These are phyloP conservation scores for Gracilaria domingensis DNA, from an alignment of 23 red algal species.

Conservation along the genomic window DNA sequence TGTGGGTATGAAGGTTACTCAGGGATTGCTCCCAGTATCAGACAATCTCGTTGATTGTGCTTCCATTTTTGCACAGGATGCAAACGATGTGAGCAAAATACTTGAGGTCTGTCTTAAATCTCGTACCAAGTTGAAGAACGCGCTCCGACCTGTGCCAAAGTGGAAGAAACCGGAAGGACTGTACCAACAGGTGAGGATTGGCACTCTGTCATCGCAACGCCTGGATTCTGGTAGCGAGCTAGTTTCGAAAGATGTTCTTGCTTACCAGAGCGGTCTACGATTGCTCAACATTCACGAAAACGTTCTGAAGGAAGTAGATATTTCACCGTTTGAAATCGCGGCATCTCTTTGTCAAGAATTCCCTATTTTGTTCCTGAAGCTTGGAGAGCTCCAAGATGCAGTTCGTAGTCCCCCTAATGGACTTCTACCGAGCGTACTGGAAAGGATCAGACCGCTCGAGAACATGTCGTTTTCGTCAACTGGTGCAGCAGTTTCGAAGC, in stretches of 20 bases:
- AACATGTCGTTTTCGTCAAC: conserved; percentile 33
- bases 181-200: not conserved
- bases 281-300: conserved; percentile 8
- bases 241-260: not conserved
- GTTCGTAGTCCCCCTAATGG: not conserved
- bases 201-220: not conserved
- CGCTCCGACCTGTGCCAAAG: not conserved
- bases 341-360: conserved; percentile 40
- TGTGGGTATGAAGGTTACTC: conserved; percentile 43
- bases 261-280: conserved; percentile 15
- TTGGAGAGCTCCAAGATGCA: conserved; percentile 18
- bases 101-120: conserved; percentile 34
- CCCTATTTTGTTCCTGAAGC: conserved; percentile 12
- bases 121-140: not conserved
- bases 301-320: conserved; percentile 10
- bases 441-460: conserved; percentile 18
- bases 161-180: not conserved
- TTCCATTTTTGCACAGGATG: conserved; percentile 48
- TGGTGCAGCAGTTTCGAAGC: conserved; percentile 18
- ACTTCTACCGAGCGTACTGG: conserved; percentile 12
- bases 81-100: conserved; percentile 17
- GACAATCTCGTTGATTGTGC: conserved; percentile 5
- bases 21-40: conserved; percentile 43
- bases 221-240: not conserved
- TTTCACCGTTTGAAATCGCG: conserved; percentile 27